Conservation (phyloP, 139 green algal genomes). For the Volvox africanus region DNA sequence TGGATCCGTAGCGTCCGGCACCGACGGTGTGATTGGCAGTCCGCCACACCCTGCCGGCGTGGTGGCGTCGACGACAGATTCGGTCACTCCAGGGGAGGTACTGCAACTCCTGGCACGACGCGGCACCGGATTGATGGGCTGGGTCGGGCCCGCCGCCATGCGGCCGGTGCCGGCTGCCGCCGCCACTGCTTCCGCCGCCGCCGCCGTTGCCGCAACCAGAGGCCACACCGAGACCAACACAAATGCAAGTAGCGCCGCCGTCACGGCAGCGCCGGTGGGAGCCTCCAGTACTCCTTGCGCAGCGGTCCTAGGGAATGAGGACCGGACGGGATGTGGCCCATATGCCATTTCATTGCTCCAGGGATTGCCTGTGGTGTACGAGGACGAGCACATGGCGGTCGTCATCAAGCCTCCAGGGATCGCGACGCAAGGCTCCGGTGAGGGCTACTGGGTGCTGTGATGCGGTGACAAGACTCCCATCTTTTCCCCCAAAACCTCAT, state of each 20-base stretch:
- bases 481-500: no score
- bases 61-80: background rate
- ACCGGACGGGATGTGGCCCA: background rate
- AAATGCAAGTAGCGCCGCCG: background rate
- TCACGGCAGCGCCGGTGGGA: background rate
- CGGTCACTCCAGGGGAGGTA: background rate
- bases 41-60: background rate
- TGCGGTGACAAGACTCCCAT: no score
- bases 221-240: no score
- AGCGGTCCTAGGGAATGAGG: background rate
- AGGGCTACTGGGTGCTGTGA: no score
- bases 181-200: no score
- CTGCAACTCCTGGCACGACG: constrained; percentile 14
- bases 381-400: constrained; percentile 64
- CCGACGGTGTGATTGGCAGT: background rate
- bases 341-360: background rate
- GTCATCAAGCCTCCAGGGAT: constrained; percentile 62
- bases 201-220: background rate
- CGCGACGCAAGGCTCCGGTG: constrained; percentile 29
- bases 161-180: no score
- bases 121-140: constrained; percentile 7
- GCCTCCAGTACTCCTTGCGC: background rate
- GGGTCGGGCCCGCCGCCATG: background rate
- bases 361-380: constrained; percentile 52
- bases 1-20: no score